Percentiles rank a stretch among this genome's conserved stretches.
Conservation (phyloP, 176 grass and related monocot genomes). For the Elaeis guineensis region DNA sequence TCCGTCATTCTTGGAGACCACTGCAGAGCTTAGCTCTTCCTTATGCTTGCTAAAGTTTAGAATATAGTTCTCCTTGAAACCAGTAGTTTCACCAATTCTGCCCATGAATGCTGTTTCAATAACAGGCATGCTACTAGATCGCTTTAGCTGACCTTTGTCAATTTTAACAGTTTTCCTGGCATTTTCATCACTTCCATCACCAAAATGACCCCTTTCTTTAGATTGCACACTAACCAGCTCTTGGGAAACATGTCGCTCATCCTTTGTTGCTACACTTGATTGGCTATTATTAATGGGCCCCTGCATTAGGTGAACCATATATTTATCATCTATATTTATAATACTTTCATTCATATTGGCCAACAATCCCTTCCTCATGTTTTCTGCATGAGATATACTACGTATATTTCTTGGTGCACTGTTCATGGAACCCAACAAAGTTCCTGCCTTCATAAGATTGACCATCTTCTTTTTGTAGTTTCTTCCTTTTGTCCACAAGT, state of each 20-base stretch:
- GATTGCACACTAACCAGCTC: slow-evolving; percentile 28
- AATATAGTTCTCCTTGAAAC: slow-evolving; percentile 17
- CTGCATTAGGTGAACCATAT: slow-evolving; percentile 93
- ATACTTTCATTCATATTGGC: slow-evolving; percentile 73
- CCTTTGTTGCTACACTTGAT: slow-evolving; percentile 30
- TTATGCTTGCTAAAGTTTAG: slow-evolving; percentile 39
- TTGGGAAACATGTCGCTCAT: slow-evolving; percentile 41
- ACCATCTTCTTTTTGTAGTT: slow-evolving; percentile 85
- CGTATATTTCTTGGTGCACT: slow-evolving; percentile 15
- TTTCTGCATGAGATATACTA: slow-evolving; percentile 24
- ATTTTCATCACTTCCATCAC: slow-evolving; percentile 33
- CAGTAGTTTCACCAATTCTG: slow-evolving; percentile 38
- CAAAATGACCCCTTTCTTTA: slow-evolving; percentile 24
- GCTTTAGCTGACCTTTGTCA: slow-evolving; percentile 55
- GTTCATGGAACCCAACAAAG: slow-evolving; percentile 20
- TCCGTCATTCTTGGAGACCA: slow-evolving; percentile 41
- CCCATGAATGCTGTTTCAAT: slow-evolving; percentile 46
- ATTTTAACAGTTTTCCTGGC: slow-evolving; percentile 20
- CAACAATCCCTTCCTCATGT: slow-evolving; percentile 44
- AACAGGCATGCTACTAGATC: slow-evolving; percentile 85
- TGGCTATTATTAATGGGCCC: slow-evolving; percentile 39
- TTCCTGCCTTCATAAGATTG: slow-evolving; percentile 35
- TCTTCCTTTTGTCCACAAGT: slow-evolving; percentile 96
- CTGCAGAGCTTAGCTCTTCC: slow-evolving; percentile 27
- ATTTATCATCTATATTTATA: slow-evolving; percentile 79